phyloP scores from a whole-genome alignment of 305 asterid genomes.

The Fraxinus nigra region DNA sequence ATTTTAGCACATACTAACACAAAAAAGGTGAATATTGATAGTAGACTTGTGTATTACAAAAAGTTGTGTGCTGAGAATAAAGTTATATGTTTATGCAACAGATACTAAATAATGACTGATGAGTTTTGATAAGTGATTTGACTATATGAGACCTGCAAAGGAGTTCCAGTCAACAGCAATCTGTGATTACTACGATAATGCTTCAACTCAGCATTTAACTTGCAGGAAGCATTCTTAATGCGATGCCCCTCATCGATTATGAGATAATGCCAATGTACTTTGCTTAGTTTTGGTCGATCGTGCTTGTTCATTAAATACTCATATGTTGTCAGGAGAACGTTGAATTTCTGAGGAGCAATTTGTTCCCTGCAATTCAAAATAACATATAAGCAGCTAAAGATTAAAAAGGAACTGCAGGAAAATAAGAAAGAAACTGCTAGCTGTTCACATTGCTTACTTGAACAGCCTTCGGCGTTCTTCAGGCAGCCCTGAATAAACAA shows the following conservation, averaged over 20 bases:
- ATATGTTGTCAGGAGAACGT: constrained; percentile 91
- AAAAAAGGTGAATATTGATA: constrained; percentile 9
- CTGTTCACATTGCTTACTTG: constrained; percentile 46
- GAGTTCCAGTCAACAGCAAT: constrained; percentile 97
- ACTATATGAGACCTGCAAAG: constrained; percentile 65
- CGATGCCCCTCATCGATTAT: constrained; percentile 99
- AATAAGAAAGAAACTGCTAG: constrained; percentile 4
- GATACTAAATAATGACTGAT: constrained; percentile 14
- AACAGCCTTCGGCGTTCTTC: constrained; percentile 94
- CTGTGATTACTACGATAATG: constrained; percentile 95
- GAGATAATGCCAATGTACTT: constrained; percentile 91
- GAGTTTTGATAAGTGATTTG: constrained; percentile 6
- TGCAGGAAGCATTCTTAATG: constrained; percentile 99
- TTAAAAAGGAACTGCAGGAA: constrained; percentile 9
- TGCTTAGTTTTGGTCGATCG: constrained; percentile 94
- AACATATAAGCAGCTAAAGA: constrained; percentile 26
- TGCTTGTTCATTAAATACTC: constrained; percentile 99
- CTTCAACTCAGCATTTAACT: constrained; percentile 94
- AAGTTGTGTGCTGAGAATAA: not conserved
- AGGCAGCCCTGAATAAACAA: constrained; percentile 93
- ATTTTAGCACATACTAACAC: constrained; percentile 17
- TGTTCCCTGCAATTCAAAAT: constrained; percentile 68
- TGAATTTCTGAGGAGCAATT: constrained; percentile 89
- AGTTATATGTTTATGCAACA: constrained; percentile 13
- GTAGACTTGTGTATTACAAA: not conserved